phyloP scores from a whole-genome alignment of 345 rosid genomes.

The Gossypioides kirkii region DNA sequence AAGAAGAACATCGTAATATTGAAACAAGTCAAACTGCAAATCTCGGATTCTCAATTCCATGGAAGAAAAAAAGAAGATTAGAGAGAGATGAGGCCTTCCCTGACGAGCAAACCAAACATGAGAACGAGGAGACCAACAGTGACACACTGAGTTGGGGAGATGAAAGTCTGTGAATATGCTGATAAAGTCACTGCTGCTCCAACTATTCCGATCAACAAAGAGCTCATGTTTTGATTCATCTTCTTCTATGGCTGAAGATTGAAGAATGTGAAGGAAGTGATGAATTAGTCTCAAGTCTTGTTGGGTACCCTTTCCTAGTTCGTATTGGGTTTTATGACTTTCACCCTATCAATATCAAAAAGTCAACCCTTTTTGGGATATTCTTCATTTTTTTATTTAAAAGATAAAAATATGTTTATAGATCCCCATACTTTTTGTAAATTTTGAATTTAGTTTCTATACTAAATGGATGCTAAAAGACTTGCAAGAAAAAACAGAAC shows the following conservation, averaged over 20 bases:
- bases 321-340: not conserved
- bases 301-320: not conserved
- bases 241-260: not conserved
- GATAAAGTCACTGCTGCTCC: conserved; percentile 72
- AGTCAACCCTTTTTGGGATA: conserved; percentile 11
- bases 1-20: not conserved
- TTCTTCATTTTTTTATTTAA: not conserved
- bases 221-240: conserved; percentile 48
- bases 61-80: conserved; percentile 1
- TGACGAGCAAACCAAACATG: conserved; percentile 63
- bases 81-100: conserved; percentile 68
- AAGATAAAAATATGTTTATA: no score
- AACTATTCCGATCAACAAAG: conserved; percentile 55
- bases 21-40: not conserved
- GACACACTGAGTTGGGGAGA: conserved; percentile 54
- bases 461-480: no score
- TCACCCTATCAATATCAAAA: not conserved
- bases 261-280: not conserved
- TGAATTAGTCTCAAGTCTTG: not conserved
- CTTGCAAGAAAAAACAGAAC: no score
- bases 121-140: conserved; percentile 59
- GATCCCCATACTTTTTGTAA: no score
- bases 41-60: not conserved
- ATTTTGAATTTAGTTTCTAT: no score
- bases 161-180: conserved; percentile 60